phyloP scores from a whole-genome alignment of 306 rosid species.

The Argentina anserina region DNA sequence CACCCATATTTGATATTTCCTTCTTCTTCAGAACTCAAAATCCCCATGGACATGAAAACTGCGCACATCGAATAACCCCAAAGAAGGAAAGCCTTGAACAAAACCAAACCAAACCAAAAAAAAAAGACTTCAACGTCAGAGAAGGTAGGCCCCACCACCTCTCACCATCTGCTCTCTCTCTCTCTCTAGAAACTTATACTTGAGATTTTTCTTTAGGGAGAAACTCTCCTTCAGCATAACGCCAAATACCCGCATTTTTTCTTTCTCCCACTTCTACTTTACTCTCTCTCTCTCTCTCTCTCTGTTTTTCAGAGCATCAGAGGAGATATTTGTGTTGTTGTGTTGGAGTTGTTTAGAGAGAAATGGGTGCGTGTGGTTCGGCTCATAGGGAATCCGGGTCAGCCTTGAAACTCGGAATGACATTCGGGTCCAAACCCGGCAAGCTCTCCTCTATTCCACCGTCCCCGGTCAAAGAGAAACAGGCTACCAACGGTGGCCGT shows the following conservation, averaged over 20 bases:
- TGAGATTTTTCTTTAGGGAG: neutral
- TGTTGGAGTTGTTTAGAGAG: conserved; percentile 24
- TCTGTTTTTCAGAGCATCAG: conserved; percentile 22
- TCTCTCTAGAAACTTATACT: neutral
- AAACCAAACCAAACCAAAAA: neutral
- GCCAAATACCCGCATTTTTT: conserved; percentile 35
- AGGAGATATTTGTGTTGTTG: conserved; percentile 13
- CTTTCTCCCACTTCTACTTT: conserved; percentile 30
- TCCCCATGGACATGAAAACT: neutral
- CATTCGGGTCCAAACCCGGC: conserved; percentile 50
- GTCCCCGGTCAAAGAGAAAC: conserved; percentile 56
- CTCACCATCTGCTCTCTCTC: conserved; percentile 28
- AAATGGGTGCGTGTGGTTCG: conserved; percentile 77
- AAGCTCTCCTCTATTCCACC: conserved; percentile 50
- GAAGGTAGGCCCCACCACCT: neutral
- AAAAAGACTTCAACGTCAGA: no score
- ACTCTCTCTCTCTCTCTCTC: conserved; percentile 23
- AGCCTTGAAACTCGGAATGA: conserved; percentile 48
- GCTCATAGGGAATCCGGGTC: conserved; percentile 46
- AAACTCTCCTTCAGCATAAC: conserved; percentile 37
- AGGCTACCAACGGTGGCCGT: conserved; percentile 31
- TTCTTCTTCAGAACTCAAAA: neutral
- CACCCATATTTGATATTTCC: neutral
- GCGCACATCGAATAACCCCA: neutral
- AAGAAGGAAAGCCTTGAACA: neutral